phyloP scores from a whole-genome alignment of 2,329 filamentous ascomycete genomes.

The Ilyonectria mors-panacis region DNA sequence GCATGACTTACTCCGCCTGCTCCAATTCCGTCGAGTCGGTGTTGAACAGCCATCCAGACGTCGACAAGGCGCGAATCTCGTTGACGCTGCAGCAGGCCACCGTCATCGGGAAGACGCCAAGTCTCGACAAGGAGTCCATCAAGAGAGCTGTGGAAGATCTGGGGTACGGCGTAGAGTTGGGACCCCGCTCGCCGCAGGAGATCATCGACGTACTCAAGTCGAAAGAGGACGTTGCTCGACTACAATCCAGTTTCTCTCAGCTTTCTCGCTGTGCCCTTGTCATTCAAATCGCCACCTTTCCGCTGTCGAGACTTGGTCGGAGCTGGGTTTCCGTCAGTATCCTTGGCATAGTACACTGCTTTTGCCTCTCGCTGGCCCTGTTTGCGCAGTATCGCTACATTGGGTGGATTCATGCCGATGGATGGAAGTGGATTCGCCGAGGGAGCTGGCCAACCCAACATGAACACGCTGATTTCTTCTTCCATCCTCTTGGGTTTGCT shows the following conservation, averaged over 20 bases:
- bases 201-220: conserved; percentile 14
- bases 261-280: conserved; percentile 9
- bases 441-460: conserved; percentile 8
- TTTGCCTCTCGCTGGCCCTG: background rate
- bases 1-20: conserved; percentile 24
- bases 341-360: background rate
- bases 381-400: conserved; percentile 10
- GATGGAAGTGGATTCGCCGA: conserved; percentile 17
- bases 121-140: background rate
- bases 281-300: background rate
- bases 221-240: conserved; percentile 8
- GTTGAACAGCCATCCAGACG: background rate
- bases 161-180: conserved; percentile 13
- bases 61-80: conserved; percentile 5
- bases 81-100: conserved; percentile 21
- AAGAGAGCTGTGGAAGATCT: conserved; percentile 9
- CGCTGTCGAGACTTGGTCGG: background rate
- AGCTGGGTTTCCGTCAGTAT: background rate
- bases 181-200: conserved; percentile 16
- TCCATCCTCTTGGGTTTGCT: conserved; percentile 12
- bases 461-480: conserved; percentile 26
- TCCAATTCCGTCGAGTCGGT: conserved; percentile 8
- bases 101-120: background rate
- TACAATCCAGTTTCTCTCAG: conserved; percentile 13
- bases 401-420: conserved; percentile 21